Percentiles rank a stretch among this genome's conserved stretches.
Evolutionary conservation across 1,139 yeast species (phyloP).

Genomic region (Diutina scorzettiae): DNA sequence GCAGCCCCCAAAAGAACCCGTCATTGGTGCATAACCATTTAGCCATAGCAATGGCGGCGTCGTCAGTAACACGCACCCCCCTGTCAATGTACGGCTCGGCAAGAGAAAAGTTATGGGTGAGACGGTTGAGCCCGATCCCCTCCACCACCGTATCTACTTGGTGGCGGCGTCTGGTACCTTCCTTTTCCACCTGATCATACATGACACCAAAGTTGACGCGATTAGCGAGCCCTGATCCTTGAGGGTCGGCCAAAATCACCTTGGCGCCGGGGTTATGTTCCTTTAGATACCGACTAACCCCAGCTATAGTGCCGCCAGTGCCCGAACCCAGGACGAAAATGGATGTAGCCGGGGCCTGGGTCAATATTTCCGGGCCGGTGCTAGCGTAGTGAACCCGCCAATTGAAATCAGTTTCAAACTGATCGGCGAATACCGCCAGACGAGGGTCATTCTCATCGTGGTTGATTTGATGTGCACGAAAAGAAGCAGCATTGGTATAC

Average conservation of each 20-base stretch:
- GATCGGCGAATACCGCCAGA: slow-evolving; percentile 82
- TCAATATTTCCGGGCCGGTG: slow-evolving; percentile 85
- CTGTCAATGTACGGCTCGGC: slow-evolving; percentile 68
- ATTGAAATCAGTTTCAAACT: slow-evolving; percentile 84
- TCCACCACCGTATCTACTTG: slow-evolving; percentile 93
- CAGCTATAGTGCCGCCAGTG: slow-evolving; percentile 77
- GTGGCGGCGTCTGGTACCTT: slow-evolving; percentile 88
- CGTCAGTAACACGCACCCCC: slow-evolving; percentile 68
- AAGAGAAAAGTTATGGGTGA: slow-evolving; percentile 67
- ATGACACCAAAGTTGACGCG: slow-evolving; percentile 82
- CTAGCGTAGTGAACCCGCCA: slow-evolving; percentile 75
- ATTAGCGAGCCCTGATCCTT: slow-evolving; percentile 85
- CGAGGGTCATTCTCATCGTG: slow-evolving; percentile 23
- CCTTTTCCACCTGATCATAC: slow-evolving; percentile 82
- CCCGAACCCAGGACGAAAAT: slow-evolving; percentile 73
- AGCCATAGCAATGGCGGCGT: slow-evolving; percentile 82
- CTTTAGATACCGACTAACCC: slow-evolving; percentile 67
- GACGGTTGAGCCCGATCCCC: slow-evolving; percentile 83
- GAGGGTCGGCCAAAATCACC: slow-evolving; percentile 81
- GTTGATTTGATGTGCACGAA: slow-evolving; percentile 46
- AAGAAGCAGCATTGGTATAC: slow-evolving; percentile 79
- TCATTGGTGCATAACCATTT: slow-evolving; percentile 67
- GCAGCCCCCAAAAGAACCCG: slow-evolving; percentile 85
- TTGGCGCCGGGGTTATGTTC: slow-evolving; percentile 24
- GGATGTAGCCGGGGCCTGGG: slow-evolving; percentile 57